Base-by-base conservation (phyloP, 352 stramenopile species). In the Aphanomyces cochlioides region DNA sequence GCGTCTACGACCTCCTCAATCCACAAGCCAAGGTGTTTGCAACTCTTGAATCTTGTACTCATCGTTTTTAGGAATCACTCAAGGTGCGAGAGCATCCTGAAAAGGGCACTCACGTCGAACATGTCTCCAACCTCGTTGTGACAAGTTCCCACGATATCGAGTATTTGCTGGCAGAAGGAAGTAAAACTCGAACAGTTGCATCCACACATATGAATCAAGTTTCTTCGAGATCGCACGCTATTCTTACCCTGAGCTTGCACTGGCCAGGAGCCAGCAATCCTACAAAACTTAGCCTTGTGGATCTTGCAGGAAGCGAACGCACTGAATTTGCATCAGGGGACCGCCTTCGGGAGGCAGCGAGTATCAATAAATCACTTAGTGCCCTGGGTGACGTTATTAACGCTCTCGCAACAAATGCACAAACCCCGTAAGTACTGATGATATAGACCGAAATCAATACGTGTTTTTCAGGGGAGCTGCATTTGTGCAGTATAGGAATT, bases 401-500 rank as follows among this genome's bases (percentile, higher is more conserved):
- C 60, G 86, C 84, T 43, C 63, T 92, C 4, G 50, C 60, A 59
- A 57, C 47, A n/a, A 72, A 7, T 38, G 56, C 19, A 7, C 66
- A 72, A 15, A 39, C 54, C 8, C 28, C 28, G 28, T 28, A 28
- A 28, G 28, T 28, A 28, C 28, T 28, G 28, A 28, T 28, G 28
- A 28, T 28, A 28, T 28, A 28, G 39, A 36, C 15, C 13, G 6
- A 28, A 28, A 5, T n/a, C 36, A 19, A 17, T 61, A 8, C 34
- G 28, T 34, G 37, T 66, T 66, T 19, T 36, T 36, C 34, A 68
- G 17, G 63, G 63, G 19, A 21, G 43, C 34, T 3, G 53, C 4
- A 5, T 95, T 90, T 71, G 79, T 96, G 15, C 90, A 91, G 1
- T 97, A 96, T 59, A 82, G 90, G 28, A 97, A 97, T 71, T 95